Conservation (phyloP, 306 rosid genomes). For the Acmispon strigosus region DNA sequence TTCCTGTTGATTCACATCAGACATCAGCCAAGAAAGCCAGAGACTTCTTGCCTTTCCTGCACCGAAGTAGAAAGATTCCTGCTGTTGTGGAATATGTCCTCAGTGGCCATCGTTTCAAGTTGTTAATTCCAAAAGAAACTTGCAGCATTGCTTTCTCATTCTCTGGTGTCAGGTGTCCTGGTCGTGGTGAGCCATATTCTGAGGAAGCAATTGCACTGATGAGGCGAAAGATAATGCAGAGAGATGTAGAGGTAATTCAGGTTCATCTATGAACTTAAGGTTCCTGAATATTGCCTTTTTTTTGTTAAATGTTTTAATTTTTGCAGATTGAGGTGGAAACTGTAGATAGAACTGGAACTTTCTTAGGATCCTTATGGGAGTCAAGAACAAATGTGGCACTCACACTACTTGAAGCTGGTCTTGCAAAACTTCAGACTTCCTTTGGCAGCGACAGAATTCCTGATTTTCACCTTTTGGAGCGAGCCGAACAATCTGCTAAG, state of each 20-base stretch:
- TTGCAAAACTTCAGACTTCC: constrained; percentile 80
- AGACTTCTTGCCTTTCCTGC: constrained; percentile 91
- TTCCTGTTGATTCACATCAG: constrained; percentile 38
- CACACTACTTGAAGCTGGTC: constrained; percentile 85
- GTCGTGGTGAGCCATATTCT: constrained; percentile 89
- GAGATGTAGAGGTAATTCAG: constrained; percentile 83
- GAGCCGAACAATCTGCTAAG: constrained; percentile 85
- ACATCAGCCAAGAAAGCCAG: constrained; percentile 80
- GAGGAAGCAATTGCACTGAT: constrained; percentile 92
- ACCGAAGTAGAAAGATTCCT: constrained; percentile 77
- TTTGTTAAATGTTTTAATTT: constrained; percentile 2
- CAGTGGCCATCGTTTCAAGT: constrained; percentile 98
- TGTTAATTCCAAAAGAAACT: constrained; percentile 95
- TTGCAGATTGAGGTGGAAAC: constrained; percentile 92
- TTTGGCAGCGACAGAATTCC: constrained; percentile 89
- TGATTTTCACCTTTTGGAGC: constrained; percentile 74
- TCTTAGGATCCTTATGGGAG: constrained; percentile 97
- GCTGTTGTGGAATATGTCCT: constrained; percentile 97
- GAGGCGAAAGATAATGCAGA: constrained; percentile 97
- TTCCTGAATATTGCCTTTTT: constrained; percentile 2
- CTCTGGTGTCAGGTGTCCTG: constrained; percentile 97
- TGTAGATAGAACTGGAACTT: constrained; percentile 90
- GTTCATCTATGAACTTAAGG: constrained; percentile 8
- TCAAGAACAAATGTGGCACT: constrained; percentile 62
- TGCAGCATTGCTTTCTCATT: constrained; percentile 92